phyloP scores from a whole-genome alignment of 371 early-diverging fungal species.

The Actinomortierella ambigua region DNA sequence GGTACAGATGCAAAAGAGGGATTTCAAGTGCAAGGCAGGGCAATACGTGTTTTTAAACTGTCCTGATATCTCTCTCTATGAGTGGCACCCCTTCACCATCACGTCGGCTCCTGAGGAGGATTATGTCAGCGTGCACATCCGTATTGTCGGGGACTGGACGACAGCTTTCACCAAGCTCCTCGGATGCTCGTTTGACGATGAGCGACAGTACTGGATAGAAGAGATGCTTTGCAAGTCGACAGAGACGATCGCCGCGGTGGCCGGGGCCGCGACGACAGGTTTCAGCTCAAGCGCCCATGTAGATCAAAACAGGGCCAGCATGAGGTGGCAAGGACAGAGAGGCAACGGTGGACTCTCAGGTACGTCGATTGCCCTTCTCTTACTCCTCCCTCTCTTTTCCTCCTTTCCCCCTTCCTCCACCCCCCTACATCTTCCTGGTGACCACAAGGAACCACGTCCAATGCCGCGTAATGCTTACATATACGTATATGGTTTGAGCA shows the following conservation, averaged over 20 bases:
- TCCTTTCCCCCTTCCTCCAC: too few relatives aligned
- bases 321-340: too few relatives aligned
- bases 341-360: too few relatives aligned
- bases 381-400: too few relatives aligned
- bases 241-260: not conserved
- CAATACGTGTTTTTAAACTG: constrained; percentile 74
- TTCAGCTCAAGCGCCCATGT: too few relatives aligned
- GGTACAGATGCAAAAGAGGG: constrained; percentile 60
- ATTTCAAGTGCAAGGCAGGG: constrained; percentile 64
- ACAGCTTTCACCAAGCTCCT: constrained; percentile 65
- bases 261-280: too few relatives aligned
- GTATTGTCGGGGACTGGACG: constrained; percentile 83
- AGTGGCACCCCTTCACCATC: constrained; percentile 90
- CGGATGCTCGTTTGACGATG: constrained; percentile 45
- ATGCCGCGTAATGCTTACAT: too few relatives aligned
- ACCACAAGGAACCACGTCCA: too few relatives aligned
- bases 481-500: too few relatives aligned
- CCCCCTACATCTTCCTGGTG: too few relatives aligned
- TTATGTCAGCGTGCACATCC: constrained; percentile 80
- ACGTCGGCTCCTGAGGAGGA: constrained; percentile 88
- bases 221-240: not conserved
- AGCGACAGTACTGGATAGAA: constrained; percentile 42
- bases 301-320: too few relatives aligned
- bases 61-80: constrained; percentile 59
- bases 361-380: too few relatives aligned